These are phyloP conservation scores for Ustilago lituana DNA, from an alignment of 1,284 basidiomycete genomes.

Conservation along the genomic window DNA sequence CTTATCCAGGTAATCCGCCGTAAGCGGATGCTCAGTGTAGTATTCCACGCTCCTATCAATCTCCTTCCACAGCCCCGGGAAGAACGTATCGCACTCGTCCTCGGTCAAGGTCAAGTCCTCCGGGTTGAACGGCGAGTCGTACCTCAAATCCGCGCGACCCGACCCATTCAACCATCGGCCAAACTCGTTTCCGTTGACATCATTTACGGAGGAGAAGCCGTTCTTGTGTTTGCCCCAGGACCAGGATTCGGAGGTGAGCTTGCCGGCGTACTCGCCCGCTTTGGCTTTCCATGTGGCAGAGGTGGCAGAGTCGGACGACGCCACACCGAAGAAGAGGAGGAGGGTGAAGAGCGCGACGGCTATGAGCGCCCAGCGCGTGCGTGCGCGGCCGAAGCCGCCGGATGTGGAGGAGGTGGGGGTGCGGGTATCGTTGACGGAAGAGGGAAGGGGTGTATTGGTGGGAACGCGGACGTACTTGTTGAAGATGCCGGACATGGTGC, in stretches of 20 bases:
- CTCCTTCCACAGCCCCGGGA: constrained; percentile 60
- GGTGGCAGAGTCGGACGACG: constrained; percentile 14
- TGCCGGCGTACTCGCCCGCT: constrained; percentile 42
- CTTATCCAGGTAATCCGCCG: constrained; percentile 54
- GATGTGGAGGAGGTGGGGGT: constrained; percentile 1
- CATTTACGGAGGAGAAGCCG: neutral
- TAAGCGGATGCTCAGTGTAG: constrained; percentile 43
- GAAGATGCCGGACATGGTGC: constrained; percentile 26
- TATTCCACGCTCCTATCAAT: constrained; percentile 54
- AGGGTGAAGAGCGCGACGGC: constrained; percentile 18
- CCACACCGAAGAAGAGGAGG: constrained; percentile 37
- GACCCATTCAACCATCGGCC: constrained; percentile 46
- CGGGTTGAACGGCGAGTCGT: constrained; percentile 59
- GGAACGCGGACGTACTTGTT: constrained; percentile 42
- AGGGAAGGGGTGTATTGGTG: constrained; percentile 17
- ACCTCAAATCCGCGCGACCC: constrained; percentile 33
- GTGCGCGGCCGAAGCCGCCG: constrained; percentile 44
- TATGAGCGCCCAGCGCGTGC: constrained; percentile 49
- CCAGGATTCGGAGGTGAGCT: constrained; percentile 14
- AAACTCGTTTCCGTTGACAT: constrained; percentile 39
- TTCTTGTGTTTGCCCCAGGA: constrained; percentile 1
- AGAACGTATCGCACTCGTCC: constrained; percentile 63
- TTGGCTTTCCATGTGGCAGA: constrained; percentile 24
- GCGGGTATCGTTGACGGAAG: constrained; percentile 20
- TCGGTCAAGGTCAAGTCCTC: constrained; percentile 61